Evolutionary conservation across 345 rosid genomes (phyloP).

Genomic region (Dipteronia dyeriana): DNA sequence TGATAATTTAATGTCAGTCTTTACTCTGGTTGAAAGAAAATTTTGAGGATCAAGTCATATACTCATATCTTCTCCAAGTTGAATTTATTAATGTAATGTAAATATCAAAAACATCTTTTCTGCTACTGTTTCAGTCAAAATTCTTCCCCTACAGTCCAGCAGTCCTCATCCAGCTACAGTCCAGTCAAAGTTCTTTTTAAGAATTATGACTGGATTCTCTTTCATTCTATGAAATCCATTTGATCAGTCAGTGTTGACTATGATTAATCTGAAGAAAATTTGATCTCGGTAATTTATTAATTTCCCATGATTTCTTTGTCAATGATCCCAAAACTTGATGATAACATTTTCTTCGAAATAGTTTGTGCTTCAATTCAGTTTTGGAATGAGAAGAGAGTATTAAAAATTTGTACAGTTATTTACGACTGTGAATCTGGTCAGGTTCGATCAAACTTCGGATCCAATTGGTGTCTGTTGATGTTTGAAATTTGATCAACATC

Average conservation of each 20-base stretch:
- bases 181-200: background rate
- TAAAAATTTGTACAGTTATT: no score
- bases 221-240: background rate
- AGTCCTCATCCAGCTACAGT: background rate
- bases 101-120: background rate
- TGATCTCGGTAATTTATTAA: background rate
- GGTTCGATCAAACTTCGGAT: no score
- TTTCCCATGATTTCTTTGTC: background rate
- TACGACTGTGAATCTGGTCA: no score
- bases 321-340: background rate
- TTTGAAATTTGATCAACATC: no score
- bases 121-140: background rate
- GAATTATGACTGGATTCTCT: background rate
- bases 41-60: no score
- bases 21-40: no score
- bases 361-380: background rate
- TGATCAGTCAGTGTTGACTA: background rate
- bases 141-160: background rate
- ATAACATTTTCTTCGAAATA: background rate
- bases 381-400: background rate
- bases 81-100: no score
- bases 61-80: no score
- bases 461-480: no score
- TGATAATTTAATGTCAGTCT: background rate
- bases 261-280: background rate